phyloP scores from a whole-genome alignment of 192 early-diverging fungal species.

The Mortierella claussenii region DNA sequence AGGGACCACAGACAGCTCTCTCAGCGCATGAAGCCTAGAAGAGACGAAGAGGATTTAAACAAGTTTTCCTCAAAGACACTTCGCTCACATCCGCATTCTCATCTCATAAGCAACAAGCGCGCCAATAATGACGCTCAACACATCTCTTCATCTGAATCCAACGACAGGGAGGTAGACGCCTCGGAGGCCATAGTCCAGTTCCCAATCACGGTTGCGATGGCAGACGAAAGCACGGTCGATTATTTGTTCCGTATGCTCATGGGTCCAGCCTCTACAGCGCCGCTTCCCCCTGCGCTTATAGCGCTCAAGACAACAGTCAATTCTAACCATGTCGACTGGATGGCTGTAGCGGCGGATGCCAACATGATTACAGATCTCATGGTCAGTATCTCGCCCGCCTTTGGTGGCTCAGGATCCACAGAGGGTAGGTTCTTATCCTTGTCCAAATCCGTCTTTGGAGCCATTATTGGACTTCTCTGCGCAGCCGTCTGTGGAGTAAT shows the following conservation, averaged over 20 bases:
- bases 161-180: background rate
- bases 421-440: constrained; percentile 11
- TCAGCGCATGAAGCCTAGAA: too few relatives aligned
- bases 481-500: constrained; percentile 13
- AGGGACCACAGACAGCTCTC: too few relatives aligned
- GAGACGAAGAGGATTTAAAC: background rate
- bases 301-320: background rate
- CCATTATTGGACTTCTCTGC: constrained; percentile 9
- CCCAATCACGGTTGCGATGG: constrained; percentile 13
- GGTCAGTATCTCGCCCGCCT: constrained; percentile 29
- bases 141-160: background rate
- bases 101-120: background rate
- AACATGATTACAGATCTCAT: constrained; percentile 17
- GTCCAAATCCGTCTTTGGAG: constrained; percentile 20
- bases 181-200: background rate
- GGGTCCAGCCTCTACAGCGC: constrained; percentile 18
- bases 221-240: constrained; percentile 12
- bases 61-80: too few relatives aligned
- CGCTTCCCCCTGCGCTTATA: constrained; percentile 13
- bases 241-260: constrained; percentile 28
- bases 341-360: background rate
- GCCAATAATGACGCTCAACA: background rate
- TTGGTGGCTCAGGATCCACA: background rate
- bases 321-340: too few relatives aligned
- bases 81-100: too few relatives aligned